These are phyloP conservation scores for Apiospora koreana DNA, from an alignment of 2,329 filamentous ascomycete species.

Conservation along the genomic window DNA sequence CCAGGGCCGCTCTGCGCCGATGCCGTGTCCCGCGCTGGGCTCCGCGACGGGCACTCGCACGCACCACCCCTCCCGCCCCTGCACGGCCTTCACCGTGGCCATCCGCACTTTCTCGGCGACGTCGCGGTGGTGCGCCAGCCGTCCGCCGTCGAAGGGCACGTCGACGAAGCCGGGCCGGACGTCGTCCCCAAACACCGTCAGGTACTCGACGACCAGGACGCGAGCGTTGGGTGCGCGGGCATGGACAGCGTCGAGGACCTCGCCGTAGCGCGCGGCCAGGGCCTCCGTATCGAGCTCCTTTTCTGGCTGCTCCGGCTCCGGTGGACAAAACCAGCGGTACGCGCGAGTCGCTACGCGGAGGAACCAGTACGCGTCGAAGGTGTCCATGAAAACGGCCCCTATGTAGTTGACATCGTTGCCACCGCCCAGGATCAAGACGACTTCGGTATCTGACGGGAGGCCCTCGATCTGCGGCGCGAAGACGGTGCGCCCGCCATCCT, in stretches of 20 bases:
- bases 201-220: conserved; percentile 43
- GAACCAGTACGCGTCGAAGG: background rate
- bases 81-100: conserved; percentile 23
- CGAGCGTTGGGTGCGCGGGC: conserved; percentile 41
- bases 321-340: background rate
- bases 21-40: conserved; percentile 28
- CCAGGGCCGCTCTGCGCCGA: conserved; percentile 30
- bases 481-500: conserved; percentile 18
- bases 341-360: background rate
- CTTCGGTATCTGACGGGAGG: conserved; percentile 34
- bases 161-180: conserved; percentile 22
- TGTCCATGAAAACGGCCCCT: conserved; percentile 32
- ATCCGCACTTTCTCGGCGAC: conserved; percentile 24
- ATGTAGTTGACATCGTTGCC: conserved; percentile 41
- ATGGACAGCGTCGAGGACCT: conserved; percentile 26
- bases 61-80: conserved; percentile 28
- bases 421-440: conserved; percentile 38
- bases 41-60: conserved; percentile 24
- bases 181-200: conserved; percentile 34
- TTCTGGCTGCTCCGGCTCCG: background rate
- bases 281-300: conserved; percentile 13
- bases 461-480: conserved; percentile 35
- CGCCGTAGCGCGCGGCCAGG: conserved; percentile 26
- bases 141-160: conserved; percentile 27
- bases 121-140: conserved; percentile 24